Conservation (phyloP, 2,329 filamentous ascomycete genomes). For the Ophiosphaerella korrae region DNA sequence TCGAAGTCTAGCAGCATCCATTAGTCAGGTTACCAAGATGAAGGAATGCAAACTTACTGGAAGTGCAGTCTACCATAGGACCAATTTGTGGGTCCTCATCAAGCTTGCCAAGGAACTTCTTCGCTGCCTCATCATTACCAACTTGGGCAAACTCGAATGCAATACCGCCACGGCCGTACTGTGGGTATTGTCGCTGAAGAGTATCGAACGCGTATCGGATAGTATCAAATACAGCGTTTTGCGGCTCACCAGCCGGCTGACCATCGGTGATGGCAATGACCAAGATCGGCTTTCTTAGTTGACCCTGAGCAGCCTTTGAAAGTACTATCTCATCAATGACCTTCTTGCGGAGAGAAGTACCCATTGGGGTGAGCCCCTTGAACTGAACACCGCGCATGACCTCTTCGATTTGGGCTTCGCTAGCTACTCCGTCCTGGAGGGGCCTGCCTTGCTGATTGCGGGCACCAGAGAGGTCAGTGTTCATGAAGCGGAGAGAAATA, state of each 20-base stretch:
- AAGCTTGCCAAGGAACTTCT: constrained; percentile 67
- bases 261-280: constrained; percentile 71
- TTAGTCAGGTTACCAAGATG: constrained; percentile 7
- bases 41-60: constrained; percentile 57
- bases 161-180: constrained; percentile 63
- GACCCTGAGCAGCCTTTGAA: constrained; percentile 56
- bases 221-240: constrained; percentile 61
- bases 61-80: constrained; percentile 68
- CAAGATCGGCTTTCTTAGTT: constrained; percentile 66
- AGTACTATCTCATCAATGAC: constrained; percentile 67
- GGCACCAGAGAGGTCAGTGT: constrained; percentile 54
- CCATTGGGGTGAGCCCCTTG: constrained; percentile 70
- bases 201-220: constrained; percentile 61
- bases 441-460: constrained; percentile 41
- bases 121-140: constrained; percentile 68
- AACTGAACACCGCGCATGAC: constrained; percentile 65
- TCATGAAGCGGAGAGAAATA: constrained; percentile 73
- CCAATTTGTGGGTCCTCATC: constrained; percentile 68
- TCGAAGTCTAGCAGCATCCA: constrained; percentile 60
- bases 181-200: constrained; percentile 50
- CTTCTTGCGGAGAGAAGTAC: constrained; percentile 65
- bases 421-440: constrained; percentile 60
- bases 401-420: constrained; percentile 62
- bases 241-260: constrained; percentile 67
- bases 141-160: constrained; percentile 73